phyloP scores from a whole-genome alignment of 2,329 filamentous ascomycete species.

The Diaporthe citri region DNA sequence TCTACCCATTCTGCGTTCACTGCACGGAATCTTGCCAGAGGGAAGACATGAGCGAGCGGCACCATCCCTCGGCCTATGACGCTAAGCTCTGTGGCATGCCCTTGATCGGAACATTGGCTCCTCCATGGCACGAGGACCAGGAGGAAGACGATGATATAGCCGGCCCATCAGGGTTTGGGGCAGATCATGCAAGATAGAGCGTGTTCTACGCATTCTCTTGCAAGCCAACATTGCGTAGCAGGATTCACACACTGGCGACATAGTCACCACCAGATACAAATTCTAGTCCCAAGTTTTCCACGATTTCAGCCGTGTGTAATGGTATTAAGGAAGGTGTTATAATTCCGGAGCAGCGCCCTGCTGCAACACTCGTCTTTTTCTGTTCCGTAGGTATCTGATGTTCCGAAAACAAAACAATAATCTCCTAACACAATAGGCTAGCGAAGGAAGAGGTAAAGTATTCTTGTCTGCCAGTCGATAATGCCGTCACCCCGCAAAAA shows the following conservation, averaged over 20 bases:
- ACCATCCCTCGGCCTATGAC: too few relatives aligned
- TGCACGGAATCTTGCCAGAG: background rate
- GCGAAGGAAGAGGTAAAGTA: constrained; percentile 36
- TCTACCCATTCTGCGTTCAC: background rate
- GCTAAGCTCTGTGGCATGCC: too few relatives aligned
- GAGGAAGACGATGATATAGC: background rate
- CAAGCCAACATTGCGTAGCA: background rate
- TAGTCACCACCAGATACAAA: background rate
- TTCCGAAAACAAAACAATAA: constrained; percentile 34
- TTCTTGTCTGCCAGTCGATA: constrained; percentile 34
- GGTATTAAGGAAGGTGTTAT: constrained; percentile 31
- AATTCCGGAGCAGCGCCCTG: constrained; percentile 27
- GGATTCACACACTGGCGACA: background rate
- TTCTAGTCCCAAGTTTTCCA: background rate
- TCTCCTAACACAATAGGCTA: constrained; percentile 38
- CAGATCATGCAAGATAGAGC: background rate
- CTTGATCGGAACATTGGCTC: background rate
- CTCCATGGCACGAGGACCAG: background rate
- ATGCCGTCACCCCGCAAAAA: constrained; percentile 37
- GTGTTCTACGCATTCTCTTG: background rate
- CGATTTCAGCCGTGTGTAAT: background rate
- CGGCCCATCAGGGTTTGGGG: background rate
- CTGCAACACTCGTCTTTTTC: constrained; percentile 35
- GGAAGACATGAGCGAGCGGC: background rate
- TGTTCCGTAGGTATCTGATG: constrained; percentile 42